Evolutionary conservation across 129 eudicot species (phyloP), one percentile per base, ranked within the genome.

Genomic region (Chrysanthemum seticuspe): DNA sequence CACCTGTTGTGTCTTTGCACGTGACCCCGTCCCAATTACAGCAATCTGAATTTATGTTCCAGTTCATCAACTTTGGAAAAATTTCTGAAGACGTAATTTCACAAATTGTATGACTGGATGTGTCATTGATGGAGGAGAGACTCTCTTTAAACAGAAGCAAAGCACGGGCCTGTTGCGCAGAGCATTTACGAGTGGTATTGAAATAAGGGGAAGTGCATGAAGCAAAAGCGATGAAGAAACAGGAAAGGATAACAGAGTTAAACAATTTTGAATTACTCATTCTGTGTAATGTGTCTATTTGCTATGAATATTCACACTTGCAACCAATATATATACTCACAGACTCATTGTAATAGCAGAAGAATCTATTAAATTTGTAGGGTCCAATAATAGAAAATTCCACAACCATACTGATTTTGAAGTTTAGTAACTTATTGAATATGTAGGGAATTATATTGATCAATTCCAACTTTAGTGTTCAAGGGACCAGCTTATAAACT

Each of bases 241-340:
- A 57, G 19, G 16, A 57, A 55, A 7, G 61, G 65, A 8, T 4
- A 56, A 72, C 60, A 27, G 44, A 65, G 53, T 11, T 1, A 34
- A 70, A 4, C 34, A 55, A n/a, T 9, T n/a, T 55, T 70, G 74
- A 70, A 55, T 54, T 10, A 70, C 31, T 55, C 74, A 70, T 54
- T 36, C 44, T 36, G 44, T 36, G 8, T 36, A 36, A 36, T 36
- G 44, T 36, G 44, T 36, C 8, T 36, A 36, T 1, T 36, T 36
- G 44, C 44, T 36, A 36, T 36, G 44, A 36, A 36, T 36, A 36
- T 36, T 3, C 44, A 36, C 44, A 36, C 44, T 36, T 36, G 44
- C 44, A 36, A 6, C 44, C 44, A 6, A 36, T 5, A 36, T 36
- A 4, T 36, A 36, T 36, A 36, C 44, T 36, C 6, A 36, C 5